Evolutionary conservation across 2,329 filamentous ascomycete genomes (phyloP), one percentile per base, ranked within the genome.

Genomic region (Aspergillus uvarum): DNA sequence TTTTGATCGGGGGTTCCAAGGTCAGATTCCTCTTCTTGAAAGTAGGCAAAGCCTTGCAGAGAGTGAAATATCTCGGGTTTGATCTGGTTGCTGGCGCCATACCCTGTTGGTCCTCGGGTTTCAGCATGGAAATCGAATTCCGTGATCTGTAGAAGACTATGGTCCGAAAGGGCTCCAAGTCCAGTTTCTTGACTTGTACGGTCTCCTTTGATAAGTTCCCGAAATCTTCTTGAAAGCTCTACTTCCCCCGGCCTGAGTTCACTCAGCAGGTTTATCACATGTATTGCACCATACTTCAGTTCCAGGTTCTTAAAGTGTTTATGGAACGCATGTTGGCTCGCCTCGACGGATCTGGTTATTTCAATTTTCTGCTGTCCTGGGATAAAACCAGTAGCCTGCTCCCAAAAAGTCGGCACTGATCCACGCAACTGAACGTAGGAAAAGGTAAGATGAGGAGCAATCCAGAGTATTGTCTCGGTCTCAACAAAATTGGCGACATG

Each of bases 401-500:
- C 95, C 95, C 95, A 99, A 74, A 99, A 99, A 2, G 98, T 83
- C 0, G 95, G 95, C 7, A 99, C 91, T 6, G 93, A 97, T 42
- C 95, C 95, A 68, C 95, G 86, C 26, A 96, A 86, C 76, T 99
- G 95, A 2, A 89, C 91, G 75, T 97, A 99, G 0, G 95, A 98
- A 73, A 98, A 98, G 58, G 92, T 87, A 6, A 92, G 85, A 0
- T 81, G 82, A 0, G 87, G 85, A 0, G 90, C 90, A 67, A 89
- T 89, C 89, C 91, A 96, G 71, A 96, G 93, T 47, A 94, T 87
- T 0, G 92, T 96, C 77, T 99, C 95, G 0, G 92, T 95, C 76
- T 99, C 95, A n/a, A 98, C 95, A 76, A 96, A 99, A 75, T 99
- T 99, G 62, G 95, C 93, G 29, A 98, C 95, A 69, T 98, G 92